Evolutionary conservation across 2,329 filamentous ascomycete species (phyloP), one percentile per base, ranked within the genome.

Genomic region (Dothistroma septosporum): DNA sequence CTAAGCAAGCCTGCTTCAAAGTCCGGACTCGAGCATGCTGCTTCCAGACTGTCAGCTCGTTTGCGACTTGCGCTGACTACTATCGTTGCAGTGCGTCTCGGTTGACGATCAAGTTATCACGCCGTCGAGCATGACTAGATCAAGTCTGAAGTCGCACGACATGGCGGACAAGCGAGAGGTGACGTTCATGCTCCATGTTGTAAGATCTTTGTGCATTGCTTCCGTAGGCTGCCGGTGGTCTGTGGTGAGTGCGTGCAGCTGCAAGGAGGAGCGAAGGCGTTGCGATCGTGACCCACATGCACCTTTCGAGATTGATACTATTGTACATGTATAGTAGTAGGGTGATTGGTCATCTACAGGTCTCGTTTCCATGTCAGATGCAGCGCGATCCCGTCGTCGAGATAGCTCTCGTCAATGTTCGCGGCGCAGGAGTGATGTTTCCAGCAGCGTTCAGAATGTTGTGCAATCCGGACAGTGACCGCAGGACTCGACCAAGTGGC

Each of bases 11-110:
- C 68, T 67, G 76, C 72, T 60, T 77, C 69, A 54, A 71, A 58
- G 33, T 14, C 68, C 55, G 76, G 71, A 57, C 74, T 76, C 14
- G 72, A 74, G n/a, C 72, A 65, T 8, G 74, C 76, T 1, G 79
- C 78, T 58, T 78, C 76, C 16, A 76, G 55, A 12, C 70, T 75
- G 61, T 74, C 73, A 32, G 59, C 28, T 35, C 60, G 56, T 50
- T 61, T 59, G 24, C 58, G 59, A n/a, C 50, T 46, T n/a, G 44
- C 48, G 32, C 19, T 21, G 24, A 46, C 28, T 16, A 21, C 8
- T 22, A 16, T 28, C 14, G 3, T 19, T 22, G 12, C 9, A 28
- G 9, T 2, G 2, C 11, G 7, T 12, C 72, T 66, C 57, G 69
- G 74, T 61, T 82, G 78, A 46, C 85, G 79, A 70, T 53, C 33